Percentiles rank a stretch among this genome's conserved stretches.
These are phyloP conservation scores for Cladophialophora immunda DNA, from an alignment of 2,329 filamentous ascomycete species.

Conservation along the genomic window DNA sequence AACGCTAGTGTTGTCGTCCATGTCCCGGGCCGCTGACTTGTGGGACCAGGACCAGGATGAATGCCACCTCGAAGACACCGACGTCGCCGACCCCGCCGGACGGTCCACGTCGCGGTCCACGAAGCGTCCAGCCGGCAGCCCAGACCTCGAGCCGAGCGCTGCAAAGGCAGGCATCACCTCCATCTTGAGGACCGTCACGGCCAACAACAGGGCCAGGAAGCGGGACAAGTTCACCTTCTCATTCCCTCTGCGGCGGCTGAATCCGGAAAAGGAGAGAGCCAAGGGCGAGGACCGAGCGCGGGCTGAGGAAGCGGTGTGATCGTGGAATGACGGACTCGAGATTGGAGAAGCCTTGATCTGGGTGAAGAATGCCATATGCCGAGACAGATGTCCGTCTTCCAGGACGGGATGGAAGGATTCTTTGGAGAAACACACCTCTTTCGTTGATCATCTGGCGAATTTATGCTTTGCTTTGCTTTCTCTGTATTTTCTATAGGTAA, in stretches of 20 bases:
- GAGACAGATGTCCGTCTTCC: too few species aligned
- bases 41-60: background rate
- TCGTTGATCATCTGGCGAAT: background rate
- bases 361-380: background rate
- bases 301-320: background rate
- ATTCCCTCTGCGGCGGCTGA: constrained; percentile 27
- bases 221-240: constrained; percentile 24
- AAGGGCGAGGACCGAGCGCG: constrained; percentile 2
- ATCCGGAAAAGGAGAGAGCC: background rate
- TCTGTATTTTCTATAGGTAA: too few species aligned
- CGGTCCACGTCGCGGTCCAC: background rate
- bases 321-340: too few species aligned
- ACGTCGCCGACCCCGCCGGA: background rate
- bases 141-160: background rate
- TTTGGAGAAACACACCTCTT: background rate
- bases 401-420: too few species aligned
- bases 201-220: constrained; percentile 10
- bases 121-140: constrained; percentile 7
- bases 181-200: constrained; percentile 9
- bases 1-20: background rate
- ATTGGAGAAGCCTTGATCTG: background rate
- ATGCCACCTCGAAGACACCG: constrained; percentile 11
- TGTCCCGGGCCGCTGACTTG: background rate
- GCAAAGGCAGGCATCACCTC: constrained; percentile 12
- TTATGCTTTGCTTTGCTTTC: too few species aligned